Conservation (phyloP, 2,329 filamentous ascomycete species). For the Alternaria alternata region DNA sequence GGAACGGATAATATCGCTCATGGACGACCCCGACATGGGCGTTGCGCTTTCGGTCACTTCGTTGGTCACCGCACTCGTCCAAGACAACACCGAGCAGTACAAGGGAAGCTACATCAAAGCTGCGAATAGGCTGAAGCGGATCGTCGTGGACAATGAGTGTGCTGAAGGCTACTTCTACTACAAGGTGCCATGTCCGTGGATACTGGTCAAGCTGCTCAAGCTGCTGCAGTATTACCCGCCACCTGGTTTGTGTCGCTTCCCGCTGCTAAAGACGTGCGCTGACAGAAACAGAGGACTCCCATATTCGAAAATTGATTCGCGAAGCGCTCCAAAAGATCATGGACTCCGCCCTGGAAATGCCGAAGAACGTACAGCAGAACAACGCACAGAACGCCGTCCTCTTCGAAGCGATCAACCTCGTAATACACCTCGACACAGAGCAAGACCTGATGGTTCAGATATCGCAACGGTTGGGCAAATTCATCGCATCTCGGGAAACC, state of each 20-base stretch:
- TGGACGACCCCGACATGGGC: conserved; percentile 95
- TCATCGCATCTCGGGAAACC: conserved; percentile 95
- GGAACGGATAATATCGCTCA: conserved; percentile 96
- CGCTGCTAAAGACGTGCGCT: conserved; percentile 26
- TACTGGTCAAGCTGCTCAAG: conserved; percentile 92
- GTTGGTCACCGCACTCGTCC: conserved; percentile 89
- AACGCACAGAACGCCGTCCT: conserved; percentile 98
- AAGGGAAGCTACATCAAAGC: conserved; percentile 94
- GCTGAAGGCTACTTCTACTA: conserved; percentile 95
- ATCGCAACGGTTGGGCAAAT: conserved; percentile 86
- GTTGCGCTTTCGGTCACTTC: conserved; percentile 96
- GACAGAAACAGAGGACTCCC: conserved; percentile 76
- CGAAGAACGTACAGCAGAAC: conserved; percentile 99
- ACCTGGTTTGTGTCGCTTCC: conserved; percentile 66
- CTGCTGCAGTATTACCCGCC: conserved; percentile 96
- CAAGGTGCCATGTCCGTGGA: conserved; percentile 99
- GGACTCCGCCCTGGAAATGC: conserved; percentile 88
- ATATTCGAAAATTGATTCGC: conserved; percentile 89
- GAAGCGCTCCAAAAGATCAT: conserved; percentile 91
- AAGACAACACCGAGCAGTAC: conserved; percentile 94
- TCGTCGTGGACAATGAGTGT: conserved; percentile 90
- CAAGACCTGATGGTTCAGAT: conserved; percentile 96
- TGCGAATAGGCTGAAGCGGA: conserved; percentile 84
- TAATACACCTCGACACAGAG: conserved; percentile 96
- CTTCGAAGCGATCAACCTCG: conserved; percentile 97